A percentile compares a stretch with the other conserved stretches of the same genome.
phyloP scores from a whole-genome alignment of 306 rosid genomes.

The Pachyrhizus erosus region DNA sequence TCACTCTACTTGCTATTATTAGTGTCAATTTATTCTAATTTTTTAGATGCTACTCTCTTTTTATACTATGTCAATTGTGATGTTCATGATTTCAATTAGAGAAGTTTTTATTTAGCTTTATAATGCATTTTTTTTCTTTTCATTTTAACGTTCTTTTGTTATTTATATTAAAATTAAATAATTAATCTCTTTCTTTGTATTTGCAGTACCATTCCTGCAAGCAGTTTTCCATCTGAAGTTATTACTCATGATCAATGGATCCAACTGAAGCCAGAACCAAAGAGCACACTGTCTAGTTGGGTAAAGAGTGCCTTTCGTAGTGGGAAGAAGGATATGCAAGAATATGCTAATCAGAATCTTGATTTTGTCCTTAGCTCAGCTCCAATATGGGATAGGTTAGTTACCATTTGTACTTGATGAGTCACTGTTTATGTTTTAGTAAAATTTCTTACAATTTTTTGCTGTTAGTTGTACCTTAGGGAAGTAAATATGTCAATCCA shows the following conservation, averaged over 20 bases:
- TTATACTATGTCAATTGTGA: neutral
- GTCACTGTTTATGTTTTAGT: conserved; percentile 24
- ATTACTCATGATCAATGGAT: conserved; percentile 75
- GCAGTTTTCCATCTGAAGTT: conserved; percentile 78
- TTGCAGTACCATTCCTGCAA: conserved; percentile 61
- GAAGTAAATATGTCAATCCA: conserved; percentile 17
- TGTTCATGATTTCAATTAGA: neutral
- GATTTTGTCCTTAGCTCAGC: conserved; percentile 75
- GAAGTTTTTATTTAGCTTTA: neutral
- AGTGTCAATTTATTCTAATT: neutral
- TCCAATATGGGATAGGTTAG: conserved; percentile 97
- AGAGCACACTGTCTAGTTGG: conserved; percentile 70
- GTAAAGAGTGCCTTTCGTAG: conserved; percentile 66
- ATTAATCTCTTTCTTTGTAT: conserved; percentile 23
- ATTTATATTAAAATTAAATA: conserved; percentile 24
- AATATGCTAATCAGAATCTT: conserved; percentile 69
- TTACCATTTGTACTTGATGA: conserved; percentile 32
- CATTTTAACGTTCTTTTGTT: neutral
- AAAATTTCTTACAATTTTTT: conserved; percentile 20
- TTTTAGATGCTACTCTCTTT: conserved; percentile 23
- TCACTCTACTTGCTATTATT: neutral
- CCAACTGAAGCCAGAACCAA: conserved; percentile 71
- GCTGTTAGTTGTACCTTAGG: conserved; percentile 28
- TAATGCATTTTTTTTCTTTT: neutral
- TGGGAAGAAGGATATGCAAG: conserved; percentile 78